Base-by-base conservation (phyloP, 2,329 filamentous ascomycete species). In the Apiospora pterosperma region DNA sequence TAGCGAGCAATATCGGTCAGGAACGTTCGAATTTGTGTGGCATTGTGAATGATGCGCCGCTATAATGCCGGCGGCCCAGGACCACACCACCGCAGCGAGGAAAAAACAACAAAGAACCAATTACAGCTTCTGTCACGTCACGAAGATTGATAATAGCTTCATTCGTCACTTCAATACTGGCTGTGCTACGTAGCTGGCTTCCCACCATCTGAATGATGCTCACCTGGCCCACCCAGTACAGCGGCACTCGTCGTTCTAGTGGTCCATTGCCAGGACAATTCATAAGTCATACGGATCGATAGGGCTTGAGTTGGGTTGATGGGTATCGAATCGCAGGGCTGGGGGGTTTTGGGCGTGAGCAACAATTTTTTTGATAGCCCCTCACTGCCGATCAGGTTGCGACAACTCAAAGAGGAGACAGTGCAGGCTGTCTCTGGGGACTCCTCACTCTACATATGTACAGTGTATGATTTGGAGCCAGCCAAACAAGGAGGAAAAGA, bases 11-110 rank as follows among this genome's bases (percentile, higher is more conserved):
- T 55, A 55, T 55, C 34, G 28, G 16, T 19, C 48, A 55, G 48
- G 48, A 31, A 55, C 48, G 19, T 55, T 12, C 48, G 28, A 34
- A 55, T 55, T 55, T 55, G 48, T 55, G 48, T 55, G 48, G 48
- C 48, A 55, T 55, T 25, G 48, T 55, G 48, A 55, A 55, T 55
- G 48, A 55, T 55, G 48, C 48, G 48, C 48, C 48, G 48, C 48
- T 55, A 55, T 55, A 55, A 34, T 55, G 48, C 48, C 48, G 48
- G 48, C 25, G 25, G 16, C 12, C 5, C 19, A 55, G 28, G 28
- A 34, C 48, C 42, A 48, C 42, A 48, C 42, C 48, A 55, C 48
- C 48, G 28, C 28, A n/a, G 16, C 28, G 48, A 55, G 19, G 28
- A 55, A n/a, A 55, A 55, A 55, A 34, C 8, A 12, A 4, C 8